phyloP scores from a whole-genome alignment of 2,329 filamentous ascomycete genomes.

The Aureobasidium pullulans region DNA sequence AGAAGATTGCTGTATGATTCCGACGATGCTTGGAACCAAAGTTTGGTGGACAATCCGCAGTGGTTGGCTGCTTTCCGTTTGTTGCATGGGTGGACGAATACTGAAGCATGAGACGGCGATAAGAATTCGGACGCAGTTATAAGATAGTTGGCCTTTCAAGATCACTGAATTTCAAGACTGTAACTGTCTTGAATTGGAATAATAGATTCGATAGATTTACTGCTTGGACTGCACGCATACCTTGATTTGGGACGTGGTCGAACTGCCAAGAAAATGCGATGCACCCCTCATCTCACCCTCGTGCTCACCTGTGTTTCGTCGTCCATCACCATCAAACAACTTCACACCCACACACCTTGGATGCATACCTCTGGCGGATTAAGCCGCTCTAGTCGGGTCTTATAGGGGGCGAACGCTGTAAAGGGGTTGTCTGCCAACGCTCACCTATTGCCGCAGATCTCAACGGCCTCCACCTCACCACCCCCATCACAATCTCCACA shows the following conservation, averaged over 20 bases:
- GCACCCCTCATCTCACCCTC: not conserved
- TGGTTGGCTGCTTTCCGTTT: constrained; percentile 38
- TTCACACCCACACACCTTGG: not conserved
- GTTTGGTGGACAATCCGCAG: constrained; percentile 33
- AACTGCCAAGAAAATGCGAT: not conserved
- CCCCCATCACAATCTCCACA: constrained; percentile 2
- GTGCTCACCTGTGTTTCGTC: not conserved
- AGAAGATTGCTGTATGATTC: constrained; percentile 40
- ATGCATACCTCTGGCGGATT: not conserved
- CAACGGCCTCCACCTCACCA: constrained; percentile 2
- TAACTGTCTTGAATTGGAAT: too few relatives aligned
- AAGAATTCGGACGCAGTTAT: too few relatives aligned
- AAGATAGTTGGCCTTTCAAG: too few relatives aligned
- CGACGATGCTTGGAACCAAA: constrained; percentile 43
- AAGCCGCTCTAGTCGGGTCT: not conserved
- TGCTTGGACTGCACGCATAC: not conserved
- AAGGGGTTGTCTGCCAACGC: not conserved
- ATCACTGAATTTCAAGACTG: too few relatives aligned
- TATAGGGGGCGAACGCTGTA: constrained; percentile 1
- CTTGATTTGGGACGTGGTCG: not conserved
- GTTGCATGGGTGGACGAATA: constrained; percentile 18
- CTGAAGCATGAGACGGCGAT: not conserved
- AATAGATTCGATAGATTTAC: too few relatives aligned
- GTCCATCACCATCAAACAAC: not conserved
- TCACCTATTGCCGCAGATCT: constrained; percentile 10